These are phyloP conservation scores for Solanum corneliomulleri DNA, from an alignment of 257 asterid genomes.

Conservation along the genomic window DNA sequence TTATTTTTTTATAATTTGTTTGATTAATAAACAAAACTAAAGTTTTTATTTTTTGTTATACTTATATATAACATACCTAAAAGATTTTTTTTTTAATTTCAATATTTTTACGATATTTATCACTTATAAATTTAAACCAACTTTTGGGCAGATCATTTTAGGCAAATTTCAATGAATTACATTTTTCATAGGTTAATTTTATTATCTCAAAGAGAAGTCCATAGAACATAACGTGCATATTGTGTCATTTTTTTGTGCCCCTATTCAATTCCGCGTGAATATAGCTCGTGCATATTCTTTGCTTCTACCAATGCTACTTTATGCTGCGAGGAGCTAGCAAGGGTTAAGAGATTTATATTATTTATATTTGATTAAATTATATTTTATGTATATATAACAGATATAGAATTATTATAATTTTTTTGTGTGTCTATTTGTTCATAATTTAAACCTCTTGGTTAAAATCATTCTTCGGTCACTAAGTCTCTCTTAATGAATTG, in stretches of 20 bases:
- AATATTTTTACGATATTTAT: background rate
- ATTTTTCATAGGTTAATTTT: background rate
- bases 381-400: no score
- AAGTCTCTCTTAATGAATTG: background rate
- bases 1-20: background rate
- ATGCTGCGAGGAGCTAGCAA: background rate
- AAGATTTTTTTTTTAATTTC: background rate
- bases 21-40: background rate
- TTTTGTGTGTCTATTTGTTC: background rate
- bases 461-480: background rate
- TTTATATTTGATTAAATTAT: no score
- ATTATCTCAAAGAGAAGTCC: background rate
- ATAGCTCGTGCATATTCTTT: background rate
- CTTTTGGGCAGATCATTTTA: background rate
- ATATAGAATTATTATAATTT: rapidly evolving
- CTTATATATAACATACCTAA: background rate
- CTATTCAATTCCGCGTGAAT: background rate
- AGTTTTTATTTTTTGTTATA: background rate
- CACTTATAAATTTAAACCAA: background rate
- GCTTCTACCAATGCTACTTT: background rate
- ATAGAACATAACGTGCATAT: background rate
- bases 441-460: no score
- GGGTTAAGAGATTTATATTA: background rate
- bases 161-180: background rate
- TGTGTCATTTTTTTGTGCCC: background rate